Evolutionary conservation across 208 protist genomes (phyloP), one percentile per base, ranked within the genome.

Genomic region (Kentomonas sorsogonicus): DNA sequence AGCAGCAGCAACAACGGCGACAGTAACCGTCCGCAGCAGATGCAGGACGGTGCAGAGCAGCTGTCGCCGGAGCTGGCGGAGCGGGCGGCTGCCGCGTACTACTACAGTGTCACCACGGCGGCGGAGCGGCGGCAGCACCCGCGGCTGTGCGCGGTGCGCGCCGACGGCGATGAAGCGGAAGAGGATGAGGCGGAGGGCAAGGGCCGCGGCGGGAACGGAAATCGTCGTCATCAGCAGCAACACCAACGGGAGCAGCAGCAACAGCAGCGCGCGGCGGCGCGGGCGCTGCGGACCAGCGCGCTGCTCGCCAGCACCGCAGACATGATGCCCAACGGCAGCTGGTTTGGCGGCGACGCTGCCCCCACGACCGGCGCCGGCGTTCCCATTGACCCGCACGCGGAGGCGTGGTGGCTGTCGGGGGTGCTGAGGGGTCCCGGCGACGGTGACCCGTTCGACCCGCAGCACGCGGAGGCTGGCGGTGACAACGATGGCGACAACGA

Each of bases 121-220:
- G 23, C 60, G 18, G 61, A 67, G 13, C 45, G 45, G 7, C 54
- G 53, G n/a, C 60, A 67, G 60, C 40, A 67, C n/a, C 36, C 47
- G 41, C 43, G 56, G 13, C 51, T 73, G 26, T 64, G 66, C 13
- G 58, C 46, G 1, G n/a, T 62, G 18, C 58, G 53, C 25, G 54
- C 47, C 16, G 18, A 47, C 1, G 11, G 36, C 13, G 56, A 66
- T 20, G 36, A 15, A 2, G 52, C n/a, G 1, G 40, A 20, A 1
- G 58, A 55, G 18, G 46, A 45, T 13, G 50, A 43, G 38, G 20
- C 53, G 40, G 29, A 34, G 31, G 20, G 18, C 30, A 41, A 23
- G 29, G 44, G 18, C 33, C 11, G 40, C 31, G 27, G 54, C 50
- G 40, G 54, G 13, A 39, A 18, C 11, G 40, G 20, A 16, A 10